Evolutionary conservation across 441 rosid species (phyloP), one percentile per base, ranked within the genome.

Genomic region (Gossypium trilobum): DNA sequence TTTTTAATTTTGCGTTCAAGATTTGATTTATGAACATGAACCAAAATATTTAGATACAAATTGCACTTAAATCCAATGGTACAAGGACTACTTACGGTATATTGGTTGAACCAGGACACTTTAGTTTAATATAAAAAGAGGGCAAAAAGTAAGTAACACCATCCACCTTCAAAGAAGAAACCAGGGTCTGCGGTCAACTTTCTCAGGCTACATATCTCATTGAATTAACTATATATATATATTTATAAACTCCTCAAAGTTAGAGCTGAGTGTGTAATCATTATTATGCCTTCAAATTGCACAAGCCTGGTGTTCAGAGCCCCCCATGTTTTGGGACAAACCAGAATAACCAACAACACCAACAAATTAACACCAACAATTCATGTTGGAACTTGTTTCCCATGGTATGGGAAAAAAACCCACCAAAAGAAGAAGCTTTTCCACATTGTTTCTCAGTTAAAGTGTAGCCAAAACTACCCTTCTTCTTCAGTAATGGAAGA

Each of bases 221-320:
- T 17, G 6, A 20, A 17, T 13, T 13, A 10, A 36, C 7, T 51
- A 46, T 46, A 23, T 23, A 23, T 23, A 46, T 5, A 51, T 51
- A 51, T 51, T 6, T 52, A 52, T 17, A 17, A 7, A 52, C 4
- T 17, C 13, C 58, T 5, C 25, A 52, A 52, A 52, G 23, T 51
- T 68, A 19, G 39, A 50, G 50, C 9, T 25, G 58, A 17, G 57
- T 54, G 20, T 70, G 17, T 19, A 29, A 13, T 51, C 44, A 23
- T 31, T 31, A n/a, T 27, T 31, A 87, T 87, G 91, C 80, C 87
- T 82, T 73, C 84, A 78, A 77, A 77, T 77, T 80, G 77, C 71
- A 70, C 84, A 2, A 75, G 59, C 48, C 67, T 79, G 16, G 73
- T 48, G 48, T 10, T 78, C 61, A 82, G 72, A 75, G 44, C 72